phyloP scores from a whole-genome alignment of 176 grass and related monocot genomes.

The Carex pumila region DNA sequence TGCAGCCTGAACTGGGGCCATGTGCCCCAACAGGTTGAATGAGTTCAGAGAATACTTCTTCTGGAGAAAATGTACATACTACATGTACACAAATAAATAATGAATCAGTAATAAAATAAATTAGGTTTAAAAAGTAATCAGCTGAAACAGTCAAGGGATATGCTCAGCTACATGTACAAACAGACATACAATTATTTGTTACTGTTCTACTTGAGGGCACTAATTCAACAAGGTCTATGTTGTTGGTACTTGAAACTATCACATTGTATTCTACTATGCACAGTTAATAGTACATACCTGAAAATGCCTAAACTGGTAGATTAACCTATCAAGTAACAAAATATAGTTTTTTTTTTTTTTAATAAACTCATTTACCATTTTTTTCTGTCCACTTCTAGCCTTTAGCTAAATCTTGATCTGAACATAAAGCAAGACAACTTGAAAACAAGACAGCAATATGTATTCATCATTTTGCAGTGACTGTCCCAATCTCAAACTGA shows the following conservation, averaged over 20 bases:
- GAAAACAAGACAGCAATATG: background rate
- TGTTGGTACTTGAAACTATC: background rate
- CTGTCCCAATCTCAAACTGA: background rate
- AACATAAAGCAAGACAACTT: background rate
- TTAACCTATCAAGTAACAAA: background rate
- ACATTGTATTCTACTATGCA: background rate
- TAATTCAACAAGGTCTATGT: background rate
- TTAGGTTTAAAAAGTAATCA: background rate
- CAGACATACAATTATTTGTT: background rate
- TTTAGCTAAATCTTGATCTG: background rate
- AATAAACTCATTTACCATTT: background rate
- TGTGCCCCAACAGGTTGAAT: conserved; percentile 80
- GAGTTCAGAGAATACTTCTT: conserved; percentile 68
- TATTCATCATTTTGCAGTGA: background rate
- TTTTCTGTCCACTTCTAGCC: background rate
- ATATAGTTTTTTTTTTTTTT: background rate
- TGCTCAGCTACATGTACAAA: no score
- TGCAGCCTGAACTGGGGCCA: conserved; percentile 64
- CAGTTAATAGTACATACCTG: background rate
- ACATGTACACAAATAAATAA: conserved; percentile 16
- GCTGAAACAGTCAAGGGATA: conserved; percentile 3
- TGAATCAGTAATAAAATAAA: conserved; percentile 7
- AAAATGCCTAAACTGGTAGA: background rate
- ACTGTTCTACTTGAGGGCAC: background rate
- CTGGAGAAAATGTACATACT: conserved; percentile 84